Conservation (phyloP, 176 grass and related monocot genomes). For the Musa schizocarpa region DNA sequence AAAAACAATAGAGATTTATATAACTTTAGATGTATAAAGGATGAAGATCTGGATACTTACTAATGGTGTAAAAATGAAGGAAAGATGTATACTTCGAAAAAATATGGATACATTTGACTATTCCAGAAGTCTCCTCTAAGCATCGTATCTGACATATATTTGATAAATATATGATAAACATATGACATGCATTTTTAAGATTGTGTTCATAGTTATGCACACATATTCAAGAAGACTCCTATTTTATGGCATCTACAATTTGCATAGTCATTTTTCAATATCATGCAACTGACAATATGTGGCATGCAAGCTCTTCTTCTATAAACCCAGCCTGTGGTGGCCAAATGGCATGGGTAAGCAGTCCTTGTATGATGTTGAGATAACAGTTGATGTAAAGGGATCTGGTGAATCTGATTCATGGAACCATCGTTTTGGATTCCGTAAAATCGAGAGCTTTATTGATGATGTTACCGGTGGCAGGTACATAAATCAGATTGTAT, state of each 20-base stretch:
- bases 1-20: too few relatives aligned
- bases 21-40: too few relatives aligned
- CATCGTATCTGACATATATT: neutral
- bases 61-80: too few relatives aligned
- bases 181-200: neutral
- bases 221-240: neutral
- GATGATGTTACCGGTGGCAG: constrained; percentile 81
- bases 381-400: constrained; percentile 74
- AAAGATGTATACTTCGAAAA: neutral
- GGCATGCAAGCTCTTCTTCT: constrained; percentile 72
- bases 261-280: neutral
- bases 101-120: neutral
- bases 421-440: constrained; percentile 70
- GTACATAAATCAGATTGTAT: constrained; percentile 31
- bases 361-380: constrained; percentile 67
- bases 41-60: too few relatives aligned
- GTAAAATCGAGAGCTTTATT: constrained; percentile 79
- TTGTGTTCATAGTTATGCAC: neutral
- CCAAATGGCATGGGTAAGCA: constrained; percentile 97
- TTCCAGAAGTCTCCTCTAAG: neutral
- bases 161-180: neutral
- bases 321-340: constrained; percentile 97
- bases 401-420: constrained; percentile 87
- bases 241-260: neutral
- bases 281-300: constrained; percentile 5